Base-by-base conservation (phyloP, 2,329 filamentous ascomycete genomes). In the Talaromyces sp. region DNA sequence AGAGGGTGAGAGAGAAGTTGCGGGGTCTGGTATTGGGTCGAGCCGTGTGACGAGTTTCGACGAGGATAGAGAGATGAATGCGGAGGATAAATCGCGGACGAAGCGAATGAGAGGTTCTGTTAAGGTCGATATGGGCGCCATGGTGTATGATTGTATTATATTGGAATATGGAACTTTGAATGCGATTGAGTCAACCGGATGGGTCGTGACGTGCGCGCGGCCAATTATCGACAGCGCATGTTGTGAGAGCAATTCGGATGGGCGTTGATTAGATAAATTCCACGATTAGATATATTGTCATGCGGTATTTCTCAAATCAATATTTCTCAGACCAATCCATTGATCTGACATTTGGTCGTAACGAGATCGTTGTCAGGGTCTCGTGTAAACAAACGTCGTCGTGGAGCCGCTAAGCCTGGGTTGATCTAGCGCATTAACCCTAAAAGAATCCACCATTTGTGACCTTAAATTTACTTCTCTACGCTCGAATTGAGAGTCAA, bases 91-190 rank as follows among this genome's bases (percentile, higher is more conserved):
- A 24, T 66, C 31, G 56, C 65, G 65, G 31, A 52, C 65, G 10
- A 48, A 48, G 19, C 65, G 61, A 6, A 61, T 35, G 13, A 66
- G 6, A 19, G 65, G 60, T n/a, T 57, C 56, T 2, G 61, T 60
- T 9, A 66, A 22, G 10, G 24, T 41, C 14, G 61, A 45, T 39
- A 63, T 66, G 9, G 65, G 65, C 27, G 65, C 65, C 65, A 66
- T 66, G 41, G 7, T 35, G 35, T 10, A 19, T 35, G 33, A 9
- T 16, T 47, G 22, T 39, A 22, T 24, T 37, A 9, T 39, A 31
- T 14, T 24, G 58, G 19, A 31, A 60, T 48, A 48, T 31, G 41
- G 27, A 22, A 8, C 5, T 6, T 37, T 13, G 35, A 13, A 43
- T 56, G 48, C 60, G 60, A 33, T 9, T 14, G 35, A 33, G 35